Conservation (phyloP, 2,329 filamentous ascomycete species). For the Xylariaceae sp. region DNA sequence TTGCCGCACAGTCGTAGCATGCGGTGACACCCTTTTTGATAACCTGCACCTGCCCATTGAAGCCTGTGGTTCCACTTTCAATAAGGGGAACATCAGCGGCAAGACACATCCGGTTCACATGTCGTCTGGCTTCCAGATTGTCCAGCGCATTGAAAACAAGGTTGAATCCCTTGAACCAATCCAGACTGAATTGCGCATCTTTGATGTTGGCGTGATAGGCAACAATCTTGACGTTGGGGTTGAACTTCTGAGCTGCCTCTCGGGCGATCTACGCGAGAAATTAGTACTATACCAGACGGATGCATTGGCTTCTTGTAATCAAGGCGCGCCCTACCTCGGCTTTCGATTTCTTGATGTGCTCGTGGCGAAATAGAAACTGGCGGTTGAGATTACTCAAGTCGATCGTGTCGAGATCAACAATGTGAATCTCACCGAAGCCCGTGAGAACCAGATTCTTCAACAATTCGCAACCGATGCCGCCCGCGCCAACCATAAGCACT, state of each 20-base stretch:
- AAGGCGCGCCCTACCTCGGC: conserved; percentile 60
- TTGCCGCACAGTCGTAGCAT: conserved; percentile 91
- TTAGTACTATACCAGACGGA: conserved; percentile 21
- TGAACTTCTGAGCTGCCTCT: conserved; percentile 85
- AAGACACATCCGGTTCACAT: conserved; percentile 97
- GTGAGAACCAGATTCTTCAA: conserved; percentile 92
- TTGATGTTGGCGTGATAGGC: conserved; percentile 96
- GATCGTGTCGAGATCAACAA: conserved; percentile 97
- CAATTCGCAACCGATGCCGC: conserved; percentile 94
- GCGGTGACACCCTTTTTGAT: conserved; percentile 90
- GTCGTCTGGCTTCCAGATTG: conserved; percentile 86
- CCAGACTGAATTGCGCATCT: conserved; percentile 75
- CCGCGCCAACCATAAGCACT: conserved; percentile 90
- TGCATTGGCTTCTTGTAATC: conserved; percentile 6
- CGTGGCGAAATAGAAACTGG: conserved; percentile 92
- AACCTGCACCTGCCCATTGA: conserved; percentile 95
- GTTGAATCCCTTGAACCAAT: conserved; percentile 79
- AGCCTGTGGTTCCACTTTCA: conserved; percentile 95
- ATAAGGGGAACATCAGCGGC: conserved; percentile 85
- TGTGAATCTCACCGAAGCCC: conserved; percentile 87
- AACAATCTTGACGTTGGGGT: conserved; percentile 77
- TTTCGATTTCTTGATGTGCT: conserved; percentile 97
- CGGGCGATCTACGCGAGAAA: conserved; percentile 66
- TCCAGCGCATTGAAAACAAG: conserved; percentile 96
- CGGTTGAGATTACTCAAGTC: conserved; percentile 96